Evolutionary conservation across 176 grass and related monocot genomes (phyloP), one percentile per base, ranked within the genome.

Genomic region (Musa troglodytarum): DNA sequence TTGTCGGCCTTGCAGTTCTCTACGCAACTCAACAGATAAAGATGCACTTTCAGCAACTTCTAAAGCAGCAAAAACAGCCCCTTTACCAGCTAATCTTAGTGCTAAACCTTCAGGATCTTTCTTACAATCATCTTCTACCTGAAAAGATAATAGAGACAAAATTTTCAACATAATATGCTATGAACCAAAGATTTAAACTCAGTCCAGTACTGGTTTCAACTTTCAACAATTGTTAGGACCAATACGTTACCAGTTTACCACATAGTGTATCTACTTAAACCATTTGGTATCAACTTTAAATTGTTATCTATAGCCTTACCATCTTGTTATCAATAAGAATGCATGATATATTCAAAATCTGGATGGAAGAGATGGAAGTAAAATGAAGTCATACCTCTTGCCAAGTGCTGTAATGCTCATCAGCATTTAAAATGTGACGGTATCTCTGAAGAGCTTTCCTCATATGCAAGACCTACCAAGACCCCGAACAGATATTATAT

Each of bases 41-140:
- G 94, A 93, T 57, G 94, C 81, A 89, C 90, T 91, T 86, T 98
- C 94, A 85, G 90, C 90, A 25, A 97, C 94, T 76, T 93, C 86
- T 76, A 97, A 67, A 83, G 94, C 94, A 85, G 94, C 94, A 53
- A 88, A 87, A 78, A 97, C 94, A 85, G 90, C 83, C 66, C 94
- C 94, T 93, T 97, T 97, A 63, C 81, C 86, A 73, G 90, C 94
- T 83, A 97, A 86, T 64, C 90, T 79, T 63, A 97, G 84, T 77
- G 90, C 94, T 76, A 97, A 75, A 19, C 94, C 94, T 78, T 97
- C 94, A 66, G 90, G 86, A 54, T 97, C 94, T 83, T 75, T 77
- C 75, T 93, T 84, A 68, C 90, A 97, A 80, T 87, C 79, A 23
- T 74, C 84, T 91, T 91, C 82, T 21, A 93, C 90, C 90, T 97